Evolutionary conservation across 2,329 filamentous ascomycete species (phyloP).

Genomic region (Xylariaceae sp.): DNA sequence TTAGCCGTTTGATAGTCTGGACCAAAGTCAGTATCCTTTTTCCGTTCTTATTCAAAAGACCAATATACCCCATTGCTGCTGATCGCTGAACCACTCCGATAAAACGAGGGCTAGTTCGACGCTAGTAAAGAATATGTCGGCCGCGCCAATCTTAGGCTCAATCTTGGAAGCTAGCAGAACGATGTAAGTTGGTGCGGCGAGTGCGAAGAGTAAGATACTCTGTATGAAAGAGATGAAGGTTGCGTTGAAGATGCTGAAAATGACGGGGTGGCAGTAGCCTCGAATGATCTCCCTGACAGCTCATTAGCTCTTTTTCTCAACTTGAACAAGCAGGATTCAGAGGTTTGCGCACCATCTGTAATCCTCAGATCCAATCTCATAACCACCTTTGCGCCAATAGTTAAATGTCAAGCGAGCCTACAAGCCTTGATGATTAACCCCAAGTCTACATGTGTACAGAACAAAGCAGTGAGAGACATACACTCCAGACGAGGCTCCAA

Average conservation of each 20-base stretch:
- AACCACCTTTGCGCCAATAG: conserved; percentile 94
- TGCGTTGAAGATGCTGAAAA: conserved; percentile 84
- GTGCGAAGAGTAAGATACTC: conserved; percentile 73
- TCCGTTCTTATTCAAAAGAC: background rate
- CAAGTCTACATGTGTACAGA: conserved; percentile 2
- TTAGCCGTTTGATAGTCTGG: conserved; percentile 80
- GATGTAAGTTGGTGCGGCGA: conserved; percentile 76
- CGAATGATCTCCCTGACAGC: conserved; percentile 65
- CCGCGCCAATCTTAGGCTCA: conserved; percentile 45
- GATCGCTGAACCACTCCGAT: conserved; percentile 79
- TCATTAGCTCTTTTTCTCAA: conserved; percentile 18
- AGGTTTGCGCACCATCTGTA: conserved; percentile 69
- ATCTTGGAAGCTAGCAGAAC: conserved; percentile 71
- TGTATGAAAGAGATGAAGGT: conserved; percentile 86
- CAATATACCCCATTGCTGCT: conserved; percentile 80
- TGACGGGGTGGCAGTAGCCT: conserved; percentile 56
- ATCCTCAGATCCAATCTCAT: conserved; percentile 84
- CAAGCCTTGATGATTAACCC: conserved; percentile 20
- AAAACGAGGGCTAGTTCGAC: conserved; percentile 51
- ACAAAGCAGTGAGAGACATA: conserved; percentile 41
- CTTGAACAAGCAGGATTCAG: background rate
- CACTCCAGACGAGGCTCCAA: conserved; percentile 76
- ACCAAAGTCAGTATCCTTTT: conserved; percentile 15
- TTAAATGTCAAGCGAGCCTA: conserved; percentile 86
- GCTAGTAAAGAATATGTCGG: conserved; percentile 49